These are phyloP conservation scores for Termitomyces sp. DNA, from an alignment of 768 basidiomycete genomes.

Conservation along the genomic window DNA sequence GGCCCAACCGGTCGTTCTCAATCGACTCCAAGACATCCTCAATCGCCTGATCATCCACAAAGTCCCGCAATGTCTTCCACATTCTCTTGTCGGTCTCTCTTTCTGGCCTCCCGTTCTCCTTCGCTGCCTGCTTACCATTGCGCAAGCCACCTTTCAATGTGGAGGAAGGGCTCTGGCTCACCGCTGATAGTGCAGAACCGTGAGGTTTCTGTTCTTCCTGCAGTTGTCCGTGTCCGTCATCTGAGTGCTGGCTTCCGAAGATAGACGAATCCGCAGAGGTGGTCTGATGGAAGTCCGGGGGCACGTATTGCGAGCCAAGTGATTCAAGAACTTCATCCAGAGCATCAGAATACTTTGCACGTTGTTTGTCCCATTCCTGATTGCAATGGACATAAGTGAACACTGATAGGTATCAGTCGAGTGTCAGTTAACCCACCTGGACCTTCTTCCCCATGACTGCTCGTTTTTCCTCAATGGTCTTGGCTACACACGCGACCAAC, in stretches of 20 bases:
- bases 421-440: constrained; percentile 41
- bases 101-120: constrained; percentile 22
- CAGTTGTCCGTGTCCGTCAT: constrained; percentile 31
- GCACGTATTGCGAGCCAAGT: constrained; percentile 70
- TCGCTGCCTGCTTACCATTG: constrained; percentile 16
- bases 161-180: constrained; percentile 37
- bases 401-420: background rate
- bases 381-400: constrained; percentile 1
- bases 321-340: constrained; percentile 73
- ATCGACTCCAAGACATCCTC: constrained; percentile 75
- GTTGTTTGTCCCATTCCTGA: constrained; percentile 71
- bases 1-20: constrained; percentile 61
- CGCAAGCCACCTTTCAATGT: constrained; percentile 26
- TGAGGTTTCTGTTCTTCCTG: constrained; percentile 18
- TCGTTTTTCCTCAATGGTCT: constrained; percentile 73
- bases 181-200: constrained; percentile 15
- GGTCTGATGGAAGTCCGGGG: constrained; percentile 72
- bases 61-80: constrained; percentile 85
- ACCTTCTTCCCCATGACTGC: constrained; percentile 57
- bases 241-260: constrained; percentile 75
- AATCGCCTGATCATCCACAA: constrained; percentile 80
- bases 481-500: constrained; percentile 74
- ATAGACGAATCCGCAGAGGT: constrained; percentile 62
- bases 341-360: constrained; percentile 57
- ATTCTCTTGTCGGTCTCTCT: constrained; percentile 45